Base-by-base conservation (phyloP, 1,284 basidiomycete species). In the Albatrellus sp. region DNA sequence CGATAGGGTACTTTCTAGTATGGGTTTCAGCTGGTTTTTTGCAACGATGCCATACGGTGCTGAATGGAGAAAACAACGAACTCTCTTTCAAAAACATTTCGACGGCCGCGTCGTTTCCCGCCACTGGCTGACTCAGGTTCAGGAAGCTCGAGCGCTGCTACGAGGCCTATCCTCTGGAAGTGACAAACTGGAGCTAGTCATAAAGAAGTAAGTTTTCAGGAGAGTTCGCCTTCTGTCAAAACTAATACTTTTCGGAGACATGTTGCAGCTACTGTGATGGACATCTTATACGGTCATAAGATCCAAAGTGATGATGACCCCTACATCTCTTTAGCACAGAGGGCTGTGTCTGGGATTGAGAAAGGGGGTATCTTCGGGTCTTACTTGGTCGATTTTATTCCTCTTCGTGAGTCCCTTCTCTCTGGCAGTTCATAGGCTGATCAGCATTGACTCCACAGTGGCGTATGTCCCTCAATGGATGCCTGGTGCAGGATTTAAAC, bases 401-500 rank as follows among this genome's bases (percentile, higher is more conserved):
- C 54, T n/a, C 37, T 56, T 6, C 46, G 60, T 62, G 39, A 38
- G 54, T 16, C 12, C 13, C 24, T 17, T 45, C 11, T 11, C 31
- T n/a, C n/a, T n/a, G n/a, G n/a, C n/a, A 28, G 13, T 39, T 9
- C 34, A 9, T 38, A 2, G 2, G 11, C 35, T 3, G 46, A 11
- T 14, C 17, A 12, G 12, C 8, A 38, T 17, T 14, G 19, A 31
- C 28, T 14, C 42, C 49, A 38, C 54, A 46, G 52, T 69, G 34
- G 59, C 58, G 42, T 57, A 66, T 43, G 48, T 70, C 9, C 68
- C 68, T 0, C 50, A 43, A 2, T 70, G 67, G 66, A 51, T 68
- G 39, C 67, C 68, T 1, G 68, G 68, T 1, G 60, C 65, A 1
- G 57, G 56, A 0, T 71, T 72, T 63, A 54, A 63, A n/a, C 64